phyloP scores from a whole-genome alignment of 768 basidiomycete species.

The Lactarius hatsudake region DNA sequence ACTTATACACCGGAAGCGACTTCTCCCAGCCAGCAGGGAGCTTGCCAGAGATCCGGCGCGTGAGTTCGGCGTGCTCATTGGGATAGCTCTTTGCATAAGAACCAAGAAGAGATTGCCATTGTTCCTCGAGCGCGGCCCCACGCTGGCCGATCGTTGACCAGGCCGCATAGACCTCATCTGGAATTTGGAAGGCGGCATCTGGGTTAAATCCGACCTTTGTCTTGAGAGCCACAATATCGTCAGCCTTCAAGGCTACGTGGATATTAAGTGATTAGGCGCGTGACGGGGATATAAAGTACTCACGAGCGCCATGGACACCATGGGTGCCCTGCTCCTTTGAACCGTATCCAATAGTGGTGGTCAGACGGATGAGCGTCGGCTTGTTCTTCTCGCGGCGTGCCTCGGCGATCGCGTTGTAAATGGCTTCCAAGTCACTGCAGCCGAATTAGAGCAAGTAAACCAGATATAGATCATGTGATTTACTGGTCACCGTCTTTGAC shows the following conservation, averaged over 20 bases:
- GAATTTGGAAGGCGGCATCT: constrained; percentile 74
- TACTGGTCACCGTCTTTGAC: constrained; percentile 79
- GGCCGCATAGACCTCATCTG: constrained; percentile 62
- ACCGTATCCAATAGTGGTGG: constrained; percentile 91
- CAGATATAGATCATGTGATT: background rate
- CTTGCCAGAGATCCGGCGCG: constrained; percentile 77
- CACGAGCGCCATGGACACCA: constrained; percentile 91
- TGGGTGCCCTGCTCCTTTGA: constrained; percentile 92
- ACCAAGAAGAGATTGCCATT: constrained; percentile 70
- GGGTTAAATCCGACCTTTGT: constrained; percentile 79
- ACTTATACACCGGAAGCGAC: constrained; percentile 79
- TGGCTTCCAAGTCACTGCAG: constrained; percentile 67
- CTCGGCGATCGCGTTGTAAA: constrained; percentile 74
- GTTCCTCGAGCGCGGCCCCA: constrained; percentile 68
- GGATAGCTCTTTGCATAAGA: constrained; percentile 78
- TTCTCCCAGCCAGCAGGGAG: constrained; percentile 88
- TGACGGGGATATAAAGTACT: constrained; percentile 37
- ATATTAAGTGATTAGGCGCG: constrained; percentile 15
- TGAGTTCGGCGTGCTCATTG: constrained; percentile 79
- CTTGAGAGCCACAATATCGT: constrained; percentile 84
- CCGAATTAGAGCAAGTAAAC: constrained; percentile 17
- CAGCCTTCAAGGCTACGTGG: constrained; percentile 77
- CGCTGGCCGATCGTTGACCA: constrained; percentile 67
- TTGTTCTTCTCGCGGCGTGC: constrained; percentile 74
- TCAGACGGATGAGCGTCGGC: constrained; percentile 83